Base-by-base conservation (phyloP, 805 yeast genomes). In the Cyberlindnera veronae region DNA sequence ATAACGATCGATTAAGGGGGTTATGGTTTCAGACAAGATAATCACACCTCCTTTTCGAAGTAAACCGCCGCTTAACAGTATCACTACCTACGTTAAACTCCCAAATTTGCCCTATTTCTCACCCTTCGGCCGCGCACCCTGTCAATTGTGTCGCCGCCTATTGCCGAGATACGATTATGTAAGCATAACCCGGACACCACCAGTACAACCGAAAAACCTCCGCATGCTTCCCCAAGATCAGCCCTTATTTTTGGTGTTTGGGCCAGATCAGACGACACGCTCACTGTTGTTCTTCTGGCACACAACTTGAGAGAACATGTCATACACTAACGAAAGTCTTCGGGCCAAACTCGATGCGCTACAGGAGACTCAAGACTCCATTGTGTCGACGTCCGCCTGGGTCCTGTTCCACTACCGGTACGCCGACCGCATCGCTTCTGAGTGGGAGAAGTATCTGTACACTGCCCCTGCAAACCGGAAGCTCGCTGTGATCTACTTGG, bases 371-470 rank as follows among this genome's bases (percentile, higher is more conserved):
- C 87, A 79, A 54, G 85, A 79, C 43, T 73, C 84, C n/a, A 83
- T 83, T 48, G 84, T 81, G 28, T 69, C 80, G n/a, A 74, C 81
- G 2, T 75, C 87, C 0, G 87, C 81, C 54, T 83, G 90, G 90
- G 75, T 72, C 19, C 57, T 84, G 39, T 83, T 82, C 62, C 84
- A 83, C 54, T 72, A 81, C 50, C 64, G 85, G 27, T 71, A 79
- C 44, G 78, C 81, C 8, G 57, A 55, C 2, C 67, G 69, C 21
- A 68, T 76, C 22, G 85, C 81, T 9, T 55, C 61, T 20, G 62
- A 71, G 5, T 81, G 88, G 88, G 59, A 67, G 8, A 50, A 57
- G 19, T 66, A 62, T 38, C 49, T 74, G 1, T 26, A 19, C 23
- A 48, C 51, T 6, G 60, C 63, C 5, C 63, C 68, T 14, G 49